Base-by-base conservation (phyloP, 805 yeast species). In the Kluyveromyces aestuarii region DNA sequence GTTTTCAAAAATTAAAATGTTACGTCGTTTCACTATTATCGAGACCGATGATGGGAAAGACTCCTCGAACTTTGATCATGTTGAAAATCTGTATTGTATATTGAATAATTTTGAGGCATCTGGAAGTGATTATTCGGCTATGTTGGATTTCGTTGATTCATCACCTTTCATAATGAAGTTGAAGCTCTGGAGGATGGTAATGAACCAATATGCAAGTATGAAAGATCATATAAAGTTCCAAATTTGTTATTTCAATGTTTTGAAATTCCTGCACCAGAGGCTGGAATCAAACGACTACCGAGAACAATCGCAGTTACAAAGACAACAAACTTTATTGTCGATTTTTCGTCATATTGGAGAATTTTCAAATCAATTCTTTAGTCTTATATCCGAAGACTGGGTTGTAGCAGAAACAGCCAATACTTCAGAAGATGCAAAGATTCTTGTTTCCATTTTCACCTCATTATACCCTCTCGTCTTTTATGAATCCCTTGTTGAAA, bases 151-250 rank as follows among this genome's bases (percentile, higher is more conserved):
- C 58, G 69, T 93, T 14, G 66, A 71, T 2, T 71, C 69, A 11
- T 80, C 95, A 0, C 79, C 93, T 0, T 69, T 84, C 19, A 82
- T 79, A 19, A 74, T 88, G 60, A 78, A 77, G 48, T 67, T 89
- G 37, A 81, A 82, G 47, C 66, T 93, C 2, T 90, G 97, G 95
- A 79, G 77, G 33, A 73, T 84, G 21, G 68, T 90, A 16, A 72
- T 87, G 44, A 78, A 75, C 52, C 74, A 75, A 48, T 86, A 84
- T 55, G 60, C 65, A 13, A 60, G 59, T 2, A 56, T 47, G 8
- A 33, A 50, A 1, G 57, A 67, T 19, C 40, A 64, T 2, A 62
- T 63, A 0, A 70, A 73, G 21, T 71, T 74, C 35, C 69, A 73
- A 38, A 54, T 57, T 16, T 81, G 86, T 0, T 76, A 83, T 53